phyloP scores from a whole-genome alignment of 768 basidiomycete species.

The Rhodosporidiobolus sp. region DNA sequence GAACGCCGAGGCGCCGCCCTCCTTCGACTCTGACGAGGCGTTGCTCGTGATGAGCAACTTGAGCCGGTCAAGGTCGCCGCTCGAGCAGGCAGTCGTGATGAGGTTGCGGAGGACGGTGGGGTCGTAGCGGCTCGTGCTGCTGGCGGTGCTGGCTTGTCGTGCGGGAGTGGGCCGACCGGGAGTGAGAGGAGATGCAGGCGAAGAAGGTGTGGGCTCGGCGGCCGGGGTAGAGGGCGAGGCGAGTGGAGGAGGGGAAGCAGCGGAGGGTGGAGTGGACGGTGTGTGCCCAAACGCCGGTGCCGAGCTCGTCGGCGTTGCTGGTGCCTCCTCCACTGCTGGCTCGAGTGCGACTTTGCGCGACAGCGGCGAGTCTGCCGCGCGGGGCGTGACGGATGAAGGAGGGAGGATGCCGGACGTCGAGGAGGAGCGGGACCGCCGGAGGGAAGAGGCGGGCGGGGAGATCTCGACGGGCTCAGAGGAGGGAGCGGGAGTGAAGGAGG shows the following conservation, averaged over 20 bases:
- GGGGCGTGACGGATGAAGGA: no score
- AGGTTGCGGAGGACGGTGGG: conserved; percentile 10
- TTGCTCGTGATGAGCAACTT: conserved; percentile 4
- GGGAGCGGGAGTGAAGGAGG: neutral
- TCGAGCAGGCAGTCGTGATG: neutral
- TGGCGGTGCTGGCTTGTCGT: no score
- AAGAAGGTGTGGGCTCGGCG: no score
- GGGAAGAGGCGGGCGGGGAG: neutral
- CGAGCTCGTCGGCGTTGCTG: no score
- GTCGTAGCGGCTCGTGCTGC: conserved; percentile 4
- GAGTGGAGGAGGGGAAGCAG: no score
- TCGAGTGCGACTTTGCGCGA: neutral
- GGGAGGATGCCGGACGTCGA: neutral
- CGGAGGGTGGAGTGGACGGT: no score
- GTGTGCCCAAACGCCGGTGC: no score
- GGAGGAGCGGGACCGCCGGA: neutral
- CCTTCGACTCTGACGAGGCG: neutral
- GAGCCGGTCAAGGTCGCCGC: conserved; percentile 22
- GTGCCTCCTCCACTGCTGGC: neutral
- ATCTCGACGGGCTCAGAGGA: neutral
- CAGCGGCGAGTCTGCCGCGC: no score
- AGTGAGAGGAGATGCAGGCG: no score
- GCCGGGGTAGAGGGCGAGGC: no score
- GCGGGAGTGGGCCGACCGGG: no score
- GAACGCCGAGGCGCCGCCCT: conserved; percentile 11